Evolutionary conservation across 129 eudicot species (phyloP), one percentile per base, ranked within the genome.

Genomic region (Solidago caesia): DNA sequence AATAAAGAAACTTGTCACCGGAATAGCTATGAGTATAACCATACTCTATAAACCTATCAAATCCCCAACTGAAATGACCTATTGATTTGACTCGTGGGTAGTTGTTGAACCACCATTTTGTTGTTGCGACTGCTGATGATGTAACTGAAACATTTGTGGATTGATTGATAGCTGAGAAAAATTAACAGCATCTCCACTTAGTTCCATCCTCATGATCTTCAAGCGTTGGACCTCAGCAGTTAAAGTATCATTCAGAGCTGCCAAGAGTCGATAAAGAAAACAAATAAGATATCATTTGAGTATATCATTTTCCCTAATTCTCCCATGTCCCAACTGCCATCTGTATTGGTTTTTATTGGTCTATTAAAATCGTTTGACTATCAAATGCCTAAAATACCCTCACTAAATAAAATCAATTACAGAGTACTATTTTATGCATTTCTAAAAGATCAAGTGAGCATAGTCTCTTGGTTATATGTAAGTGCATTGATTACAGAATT

Each of bases 241-340:
- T 56, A 85, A 42, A 27, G 81, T 61, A 61, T 68, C 79, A 33
- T 82, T 79, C 57, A 82, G 72, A 44, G 78, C 75, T 73, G 49
- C 14, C 46, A 71, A 76, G 1, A 39, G 72, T 11, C 13, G 1
- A 21, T 15, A n/a, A 42, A 42, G n/a, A 52, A 25, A 46, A 41
- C 15, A 75, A 79, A 44, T 27, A 44, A 56, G 1, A 52, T 48
- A 48, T 16, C 14, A 44, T 9, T 25, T 48, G 73, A 11, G 48
- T 8, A 68, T 68, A 48, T 68, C 60, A 45, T 4, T 68, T 68
- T 47, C 44, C 62, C 8, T 21, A 56, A 8, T 12, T 42, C 16
- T 44, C 16, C 53, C n/a, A 27, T 44, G 12, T 46, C 11, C 51
- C 39, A 33, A 33, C 39, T 33, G 39, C 39, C 39, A 33, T 33